Percentiles rank a stretch among this genome's conserved stretches.
Conservation (phyloP, 176 grass and related monocot genomes). For the Olyra latifolia region DNA sequence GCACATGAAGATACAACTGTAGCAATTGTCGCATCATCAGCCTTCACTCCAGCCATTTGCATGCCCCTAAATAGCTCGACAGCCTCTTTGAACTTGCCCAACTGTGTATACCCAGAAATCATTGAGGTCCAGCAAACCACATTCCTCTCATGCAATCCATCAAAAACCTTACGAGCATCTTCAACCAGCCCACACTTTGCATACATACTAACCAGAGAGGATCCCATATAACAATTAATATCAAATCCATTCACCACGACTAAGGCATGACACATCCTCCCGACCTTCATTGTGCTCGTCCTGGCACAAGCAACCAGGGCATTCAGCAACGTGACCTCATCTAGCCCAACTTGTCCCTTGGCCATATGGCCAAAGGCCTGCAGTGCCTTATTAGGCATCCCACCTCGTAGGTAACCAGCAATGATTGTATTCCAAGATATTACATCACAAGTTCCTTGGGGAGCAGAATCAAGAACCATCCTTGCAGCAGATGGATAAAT, state of each 20-base stretch:
- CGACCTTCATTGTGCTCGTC: constrained; percentile 30
- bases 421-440: constrained; percentile 93
- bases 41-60: constrained; percentile 63
- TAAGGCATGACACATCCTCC: constrained; percentile 65
- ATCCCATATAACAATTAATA: constrained; percentile 66
- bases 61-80: constrained; percentile 76
- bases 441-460: constrained; percentile 47
- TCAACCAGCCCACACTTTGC: constrained; percentile 60
- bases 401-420: constrained; percentile 59
- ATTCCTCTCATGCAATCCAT: constrained; percentile 63
- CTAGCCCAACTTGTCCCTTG: constrained; percentile 44
- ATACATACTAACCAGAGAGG: constrained; percentile 88
- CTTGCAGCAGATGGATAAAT: constrained; percentile 54
- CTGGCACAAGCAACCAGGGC: constrained; percentile 75
- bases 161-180: constrained; percentile 71
- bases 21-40: constrained; percentile 68
- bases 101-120: constrained; percentile 73
- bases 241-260: constrained; percentile 65
- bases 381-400: constrained; percentile 56
- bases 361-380: constrained; percentile 59
- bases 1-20: constrained; percentile 83
- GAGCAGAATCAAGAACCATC: constrained; percentile 62
- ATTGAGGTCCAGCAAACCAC: constrained; percentile 87
- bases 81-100: constrained; percentile 66
- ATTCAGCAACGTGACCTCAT: constrained; percentile 76